Evolutionary conservation across 495 filamentous ascomycete species (phyloP).

Genomic region (Penicillium angulare): DNA sequence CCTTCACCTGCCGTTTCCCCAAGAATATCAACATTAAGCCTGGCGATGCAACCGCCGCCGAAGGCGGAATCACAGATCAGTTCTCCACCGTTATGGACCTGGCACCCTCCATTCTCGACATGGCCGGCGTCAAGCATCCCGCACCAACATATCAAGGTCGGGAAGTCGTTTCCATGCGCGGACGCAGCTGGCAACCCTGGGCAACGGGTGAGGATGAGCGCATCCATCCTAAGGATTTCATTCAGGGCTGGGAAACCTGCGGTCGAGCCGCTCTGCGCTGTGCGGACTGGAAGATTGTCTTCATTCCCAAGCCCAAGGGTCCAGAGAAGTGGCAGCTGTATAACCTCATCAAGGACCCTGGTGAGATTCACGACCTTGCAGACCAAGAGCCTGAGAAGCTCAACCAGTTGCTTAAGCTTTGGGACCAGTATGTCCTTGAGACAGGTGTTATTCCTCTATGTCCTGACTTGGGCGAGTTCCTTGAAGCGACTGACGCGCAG

Average conservation of each 20-base stretch:
- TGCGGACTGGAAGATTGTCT: slow-evolving; percentile 50
- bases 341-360: slow-evolving; percentile 41
- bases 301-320: slow-evolving; percentile 49
- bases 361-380: slow-evolving; percentile 59
- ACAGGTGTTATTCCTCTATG: slow-evolving; percentile 53
- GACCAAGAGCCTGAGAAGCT: slow-evolving; percentile 57
- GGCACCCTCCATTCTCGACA: slow-evolving; percentile 57
- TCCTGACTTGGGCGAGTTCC: slow-evolving; percentile 40
- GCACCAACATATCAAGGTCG: slow-evolving; percentile 55
- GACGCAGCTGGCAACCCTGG: slow-evolving; percentile 47
- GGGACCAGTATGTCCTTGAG: slow-evolving; percentile 61
- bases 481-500: slow-evolving; percentile 62
- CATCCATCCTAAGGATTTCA: slow-evolving; percentile 49
- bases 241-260: slow-evolving; percentile 49
- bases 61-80: slow-evolving; percentile 47
- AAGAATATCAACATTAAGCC: slow-evolving; percentile 23
- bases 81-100: slow-evolving; percentile 67
- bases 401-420: slow-evolving; percentile 47
- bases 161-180: slow-evolving; percentile 59
- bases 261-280: slow-evolving; percentile 45
- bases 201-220: slow-evolving; percentile 27
- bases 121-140: slow-evolving; percentile 59
- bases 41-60: slow-evolving; percentile 16
- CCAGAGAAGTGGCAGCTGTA: slow-evolving; percentile 50
- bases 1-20: slow-evolving; percentile 54